Evolutionary conservation across 2,329 filamentous ascomycete genomes (phyloP), one percentile per base, ranked within the genome.

Genomic region (Albifimbria verrucaria): DNA sequence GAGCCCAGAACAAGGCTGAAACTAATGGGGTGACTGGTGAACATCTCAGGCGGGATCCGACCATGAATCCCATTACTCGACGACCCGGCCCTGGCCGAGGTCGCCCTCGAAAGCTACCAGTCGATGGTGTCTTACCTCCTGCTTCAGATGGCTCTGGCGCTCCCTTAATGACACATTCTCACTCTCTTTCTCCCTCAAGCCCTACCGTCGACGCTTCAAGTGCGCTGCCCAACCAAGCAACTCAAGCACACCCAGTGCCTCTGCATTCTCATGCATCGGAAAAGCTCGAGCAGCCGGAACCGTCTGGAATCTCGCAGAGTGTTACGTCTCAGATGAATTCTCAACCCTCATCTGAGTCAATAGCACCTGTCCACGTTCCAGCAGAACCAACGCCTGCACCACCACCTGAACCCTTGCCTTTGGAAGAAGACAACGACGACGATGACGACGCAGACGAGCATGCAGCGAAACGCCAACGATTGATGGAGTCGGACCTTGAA

Each of bases 81-180:
- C 75, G 82, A 23, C 81, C 82, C 4, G 82, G 82, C 0, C 81
- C 81, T 3, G 81, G 81, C 12, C 75, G 81, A 44, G 79, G 80
- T 2, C 73, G 81, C 7, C 78, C 79, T 0, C 72, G 75, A 50
- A 84, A 83, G 62, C 66, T 70, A 41, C 36, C 58, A 51, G 24
- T 46, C 23, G 48, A 49, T 23, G 55, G 43, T 24, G 22, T 51
- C 15, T 7, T 42, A n/a, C 22, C 45, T 28, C 28, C 46, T 10
- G 24, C 57, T n/a, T n/a, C 47, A 7, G 17, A 20, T 45, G 50
- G 18, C 32, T n/a, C 32, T 7, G 18, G 18, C 32, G 32, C 32
- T 39, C 32, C 15, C 15, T 39, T 39, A n/a, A 39, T n/a, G 12
- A 39, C 32, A 17, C 32, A 17, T 39, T 39, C 42, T 50, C 17